These are phyloP conservation scores for Cylindrotheca closterium DNA, from an alignment of 108 stramenopile genomes.

Conservation along the genomic window DNA sequence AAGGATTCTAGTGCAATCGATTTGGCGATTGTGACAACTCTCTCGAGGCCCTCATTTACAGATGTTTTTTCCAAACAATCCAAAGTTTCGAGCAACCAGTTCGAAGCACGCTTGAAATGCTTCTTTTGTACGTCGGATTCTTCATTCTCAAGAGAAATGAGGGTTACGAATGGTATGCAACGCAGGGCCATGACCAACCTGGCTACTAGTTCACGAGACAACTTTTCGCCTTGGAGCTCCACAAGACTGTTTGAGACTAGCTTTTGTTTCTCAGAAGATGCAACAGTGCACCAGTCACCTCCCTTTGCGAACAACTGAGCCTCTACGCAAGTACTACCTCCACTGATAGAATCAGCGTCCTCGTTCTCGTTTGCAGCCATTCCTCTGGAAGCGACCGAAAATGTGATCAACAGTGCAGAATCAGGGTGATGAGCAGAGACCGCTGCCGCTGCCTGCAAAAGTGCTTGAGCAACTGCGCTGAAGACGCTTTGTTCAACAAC, in stretches of 20 bases:
- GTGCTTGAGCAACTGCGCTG: constrained; percentile 31
- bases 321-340: too few relatives aligned
- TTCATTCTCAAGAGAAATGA: constrained; percentile 22
- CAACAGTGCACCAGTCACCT: neutral
- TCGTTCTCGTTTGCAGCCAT: constrained; percentile 3
- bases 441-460: constrained; percentile 44
- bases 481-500: constrained; percentile 32
- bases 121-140: constrained; percentile 15
- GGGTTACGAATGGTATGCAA: constrained; percentile 54
- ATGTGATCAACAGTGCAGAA: constrained; percentile 37
- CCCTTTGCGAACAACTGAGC: neutral
- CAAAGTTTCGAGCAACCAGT: constrained; percentile 16
- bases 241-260: neutral
- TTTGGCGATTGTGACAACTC: constrained; percentile 2
- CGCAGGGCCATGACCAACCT: constrained; percentile 38
- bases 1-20: constrained; percentile 55
- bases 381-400: constrained; percentile 17
- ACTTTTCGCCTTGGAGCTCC: constrained; percentile 4
- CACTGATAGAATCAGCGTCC: constrained; percentile 19
- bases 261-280: neutral
- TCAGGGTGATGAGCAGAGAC: constrained; percentile 17
- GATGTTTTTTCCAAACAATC: neutral
- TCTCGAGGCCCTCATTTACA: neutral
- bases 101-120: constrained; percentile 7
- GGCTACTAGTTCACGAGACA: constrained; percentile 12